These are phyloP conservation scores for Fraxinus velutina DNA, from an alignment of 305 asterid genomes.

Conservation along the genomic window DNA sequence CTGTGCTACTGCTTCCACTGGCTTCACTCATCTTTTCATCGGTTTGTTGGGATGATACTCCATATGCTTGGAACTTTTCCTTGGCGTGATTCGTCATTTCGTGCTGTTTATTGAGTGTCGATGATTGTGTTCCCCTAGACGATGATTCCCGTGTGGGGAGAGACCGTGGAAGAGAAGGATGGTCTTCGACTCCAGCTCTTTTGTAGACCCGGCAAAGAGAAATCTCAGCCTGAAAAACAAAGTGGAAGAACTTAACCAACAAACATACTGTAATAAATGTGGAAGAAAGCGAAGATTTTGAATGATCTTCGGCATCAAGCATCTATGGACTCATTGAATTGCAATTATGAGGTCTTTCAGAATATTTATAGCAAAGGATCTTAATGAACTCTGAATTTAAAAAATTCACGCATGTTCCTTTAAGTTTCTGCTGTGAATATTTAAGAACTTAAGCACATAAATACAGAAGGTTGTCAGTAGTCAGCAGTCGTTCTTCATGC, in stretches of 20 bases:
- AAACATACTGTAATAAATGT: neutral
- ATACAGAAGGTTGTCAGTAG: constrained; percentile 18
- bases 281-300: neutral
- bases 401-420: constrained; percentile 22
- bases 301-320: neutral
- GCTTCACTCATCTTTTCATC: constrained; percentile 34
- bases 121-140: constrained; percentile 23
- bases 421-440: constrained; percentile 3
- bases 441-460: constrained; percentile 13
- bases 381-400: constrained; percentile 10
- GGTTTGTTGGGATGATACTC: constrained; percentile 18
- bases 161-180: constrained; percentile 54
- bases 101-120: constrained; percentile 6
- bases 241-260: neutral
- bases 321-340: neutral
- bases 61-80: constrained; percentile 15
- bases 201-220: constrained; percentile 70
- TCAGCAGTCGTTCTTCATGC: constrained; percentile 18
- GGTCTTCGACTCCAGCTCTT: constrained; percentile 72
- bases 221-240: constrained; percentile 51
- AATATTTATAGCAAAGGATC: constrained; percentile 7
- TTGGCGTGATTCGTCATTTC: constrained; percentile 12
- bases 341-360: constrained; percentile 18
- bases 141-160: constrained; percentile 32
- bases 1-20: constrained; percentile 45